phyloP scores from a whole-genome alignment of 768 basidiomycete species.

The Pulveroboletus sp. region DNA sequence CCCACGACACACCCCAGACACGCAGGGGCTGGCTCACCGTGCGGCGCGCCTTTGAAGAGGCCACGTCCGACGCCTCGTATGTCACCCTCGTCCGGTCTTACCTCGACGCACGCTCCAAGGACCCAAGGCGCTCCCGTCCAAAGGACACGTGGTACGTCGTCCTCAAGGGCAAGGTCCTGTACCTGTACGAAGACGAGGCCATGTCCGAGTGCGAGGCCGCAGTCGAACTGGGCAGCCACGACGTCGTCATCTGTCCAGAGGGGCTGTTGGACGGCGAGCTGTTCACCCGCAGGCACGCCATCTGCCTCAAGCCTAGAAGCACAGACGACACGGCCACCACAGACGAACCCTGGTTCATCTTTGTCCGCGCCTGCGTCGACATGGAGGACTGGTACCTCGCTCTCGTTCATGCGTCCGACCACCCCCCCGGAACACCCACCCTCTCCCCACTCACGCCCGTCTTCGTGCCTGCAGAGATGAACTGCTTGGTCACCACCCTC shows the following conservation, averaged over 20 bases:
- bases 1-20: conserved; percentile 59
- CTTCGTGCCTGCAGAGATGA: conserved; percentile 80
- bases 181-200: conserved; percentile 90
- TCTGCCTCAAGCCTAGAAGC: conserved; percentile 72
- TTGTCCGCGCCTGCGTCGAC: conserved; percentile 80
- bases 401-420: conserved; percentile 68
- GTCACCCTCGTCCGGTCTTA: conserved; percentile 79
- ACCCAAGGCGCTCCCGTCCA: conserved; percentile 78
- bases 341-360: conserved; percentile 81
- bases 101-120: conserved; percentile 78
- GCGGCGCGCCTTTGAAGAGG: conserved; percentile 74
- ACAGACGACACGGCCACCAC: too few relatives aligned
- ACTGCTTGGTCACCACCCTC: conserved; percentile 73
- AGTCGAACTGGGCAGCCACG: conserved; percentile 79
- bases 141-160: conserved; percentile 94
- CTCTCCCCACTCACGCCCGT: conserved; percentile 60
- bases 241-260: conserved; percentile 73
- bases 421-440: conserved; percentile 60
- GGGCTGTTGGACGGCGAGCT: conserved; percentile 83
- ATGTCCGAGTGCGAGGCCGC: conserved; percentile 90
- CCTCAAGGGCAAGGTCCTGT: conserved; percentile 87
- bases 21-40: conserved; percentile 84
- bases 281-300: conserved; percentile 86
- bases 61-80: conserved; percentile 61
- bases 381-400: conserved; percentile 98